A percentile compares a stretch with the other conserved stretches of the same genome.
Conservation (phyloP, 73 alveolate species). For the Paramecium sexaurelia region DNA sequence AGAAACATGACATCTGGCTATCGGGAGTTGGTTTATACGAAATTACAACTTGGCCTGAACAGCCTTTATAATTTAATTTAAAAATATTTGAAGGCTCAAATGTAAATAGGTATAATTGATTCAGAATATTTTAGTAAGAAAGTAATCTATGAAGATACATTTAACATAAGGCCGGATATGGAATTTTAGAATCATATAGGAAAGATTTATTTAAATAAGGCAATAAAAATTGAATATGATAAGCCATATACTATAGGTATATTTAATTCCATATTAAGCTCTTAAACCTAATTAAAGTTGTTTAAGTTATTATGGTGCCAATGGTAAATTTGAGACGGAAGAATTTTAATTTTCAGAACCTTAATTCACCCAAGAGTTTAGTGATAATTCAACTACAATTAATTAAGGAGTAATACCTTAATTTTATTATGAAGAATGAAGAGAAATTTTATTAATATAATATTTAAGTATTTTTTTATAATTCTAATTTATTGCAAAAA, state of each 20-base stretch:
- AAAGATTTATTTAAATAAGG: slow-evolving; percentile 19
- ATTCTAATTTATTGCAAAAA: too few relatives aligned
- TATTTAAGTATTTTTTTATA: not conserved
- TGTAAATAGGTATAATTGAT: not conserved
- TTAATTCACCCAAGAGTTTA: not conserved
- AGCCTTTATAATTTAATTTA: not conserved
- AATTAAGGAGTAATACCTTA: slow-evolving; percentile 31
- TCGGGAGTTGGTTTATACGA: slow-evolving; percentile 43
- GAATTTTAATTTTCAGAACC: slow-evolving; percentile 21
- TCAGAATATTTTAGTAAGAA: not conserved
- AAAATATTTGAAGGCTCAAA: not conserved
- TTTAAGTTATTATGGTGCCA: slow-evolving; percentile 51
- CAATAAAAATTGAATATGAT: slow-evolving; percentile 30
- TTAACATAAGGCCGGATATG: not conserved
- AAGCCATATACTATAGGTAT: slow-evolving; percentile 16
- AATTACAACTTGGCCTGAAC: slow-evolving; percentile 15
- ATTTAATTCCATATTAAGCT: not conserved
- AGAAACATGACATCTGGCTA: slow-evolving; percentile 40
- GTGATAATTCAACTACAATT: slow-evolving; percentile 22
- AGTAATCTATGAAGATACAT: not conserved
- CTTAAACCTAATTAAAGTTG: slow-evolving; percentile 28
- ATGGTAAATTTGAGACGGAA: slow-evolving; percentile 22
- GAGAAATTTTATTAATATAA: not conserved
- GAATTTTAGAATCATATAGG: not conserved
- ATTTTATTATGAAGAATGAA: slow-evolving; percentile 39